A percentile compares a stretch with the other conserved stretches of the same genome.
These are phyloP conservation scores for Carex scoparia DNA, from an alignment of 176 grass and related monocot genomes.

Conservation along the genomic window DNA sequence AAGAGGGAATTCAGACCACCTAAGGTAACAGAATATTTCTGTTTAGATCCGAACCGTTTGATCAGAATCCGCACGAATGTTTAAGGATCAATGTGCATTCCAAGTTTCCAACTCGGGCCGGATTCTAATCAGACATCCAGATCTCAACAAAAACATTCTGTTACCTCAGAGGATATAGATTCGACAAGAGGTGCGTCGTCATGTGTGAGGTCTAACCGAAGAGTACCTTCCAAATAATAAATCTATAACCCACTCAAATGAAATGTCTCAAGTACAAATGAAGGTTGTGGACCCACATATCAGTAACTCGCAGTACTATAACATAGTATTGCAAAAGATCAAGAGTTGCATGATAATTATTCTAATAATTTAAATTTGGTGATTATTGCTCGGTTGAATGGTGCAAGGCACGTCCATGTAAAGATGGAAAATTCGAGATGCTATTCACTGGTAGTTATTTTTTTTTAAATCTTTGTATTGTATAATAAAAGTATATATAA, in stretches of 20 bases:
- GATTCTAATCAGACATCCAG: no score
- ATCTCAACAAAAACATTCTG: no score
- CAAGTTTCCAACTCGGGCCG: no score
- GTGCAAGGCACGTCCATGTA: conserved; percentile 10
- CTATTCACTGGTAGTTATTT: not conserved
- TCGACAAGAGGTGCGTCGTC: not conserved
- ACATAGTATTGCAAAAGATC: not conserved
- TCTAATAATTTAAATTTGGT: not conserved
- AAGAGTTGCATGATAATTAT: not conserved
- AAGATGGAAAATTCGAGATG: not conserved
- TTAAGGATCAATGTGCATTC: no score
- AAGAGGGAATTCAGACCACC: no score
- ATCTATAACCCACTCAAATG: not conserved
- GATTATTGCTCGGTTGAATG: not conserved
- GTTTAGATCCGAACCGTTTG: no score
- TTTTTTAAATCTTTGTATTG: not conserved
- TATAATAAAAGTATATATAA: not conserved
- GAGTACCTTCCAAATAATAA: not conserved
- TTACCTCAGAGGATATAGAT: no score
- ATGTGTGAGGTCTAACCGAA: not conserved
- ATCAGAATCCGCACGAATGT: no score
- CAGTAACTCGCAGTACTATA: not conserved
- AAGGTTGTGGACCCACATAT: not conserved
- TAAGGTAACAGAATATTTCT: no score
- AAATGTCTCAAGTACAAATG: not conserved